Conservation (phyloP, 345 rosid genomes). For the Kandelia obovata region DNA sequence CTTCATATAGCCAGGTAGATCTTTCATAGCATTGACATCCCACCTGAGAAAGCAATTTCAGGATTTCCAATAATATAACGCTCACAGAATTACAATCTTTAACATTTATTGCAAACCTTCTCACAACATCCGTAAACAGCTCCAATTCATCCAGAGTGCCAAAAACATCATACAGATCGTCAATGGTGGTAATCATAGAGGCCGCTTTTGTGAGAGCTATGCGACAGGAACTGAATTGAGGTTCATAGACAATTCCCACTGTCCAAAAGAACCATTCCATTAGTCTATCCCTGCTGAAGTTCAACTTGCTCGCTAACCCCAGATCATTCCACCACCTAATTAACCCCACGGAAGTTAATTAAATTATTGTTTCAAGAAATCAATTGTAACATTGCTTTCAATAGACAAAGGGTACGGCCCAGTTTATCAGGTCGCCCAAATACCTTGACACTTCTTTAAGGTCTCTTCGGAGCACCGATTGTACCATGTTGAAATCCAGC, state of each 20-base stretch:
- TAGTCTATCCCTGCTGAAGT: slow-evolving; percentile 44
- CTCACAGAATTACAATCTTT: no score
- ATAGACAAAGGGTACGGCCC: background rate
- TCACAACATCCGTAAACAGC: slow-evolving; percentile 36
- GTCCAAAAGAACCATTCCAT: slow-evolving; percentile 50
- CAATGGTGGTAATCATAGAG: slow-evolving; percentile 30
- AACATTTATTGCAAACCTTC: slow-evolving; percentile 19
- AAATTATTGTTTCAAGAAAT: no score
- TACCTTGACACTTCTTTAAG: slow-evolving; percentile 35
- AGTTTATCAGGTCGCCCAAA: background rate
- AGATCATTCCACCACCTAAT: slow-evolving; percentile 42
- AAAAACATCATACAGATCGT: slow-evolving; percentile 45
- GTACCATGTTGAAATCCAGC: slow-evolving; percentile 42
- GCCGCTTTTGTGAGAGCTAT: slow-evolving; percentile 36
- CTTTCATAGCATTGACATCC: slow-evolving; percentile 29
- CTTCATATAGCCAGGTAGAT: slow-evolving; percentile 42
- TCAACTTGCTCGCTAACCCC: slow-evolving; percentile 26
- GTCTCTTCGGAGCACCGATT: slow-evolving; percentile 31
- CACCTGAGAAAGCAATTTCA: slow-evolving; percentile 27
- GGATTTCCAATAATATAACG: background rate
- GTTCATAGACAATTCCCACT: slow-evolving; percentile 29
- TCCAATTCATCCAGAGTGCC: slow-evolving; percentile 39
- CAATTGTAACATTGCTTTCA: no score
- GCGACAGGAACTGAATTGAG: slow-evolving; percentile 25
- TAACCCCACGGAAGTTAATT: background rate